Percentiles rank a stretch among this genome's conserved stretches.
Evolutionary conservation across 805 yeast genomes (phyloP).

Genomic region (Torulaspora franciscae): DNA sequence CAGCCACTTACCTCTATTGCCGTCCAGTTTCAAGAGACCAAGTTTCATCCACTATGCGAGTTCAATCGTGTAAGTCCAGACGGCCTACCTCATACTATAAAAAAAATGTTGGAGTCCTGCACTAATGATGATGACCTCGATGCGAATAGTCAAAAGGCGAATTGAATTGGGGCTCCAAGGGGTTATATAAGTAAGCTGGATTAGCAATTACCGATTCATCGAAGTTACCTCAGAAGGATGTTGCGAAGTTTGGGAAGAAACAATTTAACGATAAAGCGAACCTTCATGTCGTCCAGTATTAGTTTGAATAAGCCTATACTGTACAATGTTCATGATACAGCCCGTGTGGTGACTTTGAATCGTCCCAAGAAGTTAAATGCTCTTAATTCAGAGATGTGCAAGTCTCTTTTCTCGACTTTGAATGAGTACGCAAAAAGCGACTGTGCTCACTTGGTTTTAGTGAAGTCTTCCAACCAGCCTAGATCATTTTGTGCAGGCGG

Average conservation of each 20-base stretch:
- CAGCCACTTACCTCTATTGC: background rate
- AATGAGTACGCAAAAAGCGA: constrained; percentile 70
- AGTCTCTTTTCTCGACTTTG: constrained; percentile 64
- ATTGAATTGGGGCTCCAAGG: background rate
- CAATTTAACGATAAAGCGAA: constrained; percentile 3
- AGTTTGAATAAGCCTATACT: constrained; percentile 15
- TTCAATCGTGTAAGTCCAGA: background rate
- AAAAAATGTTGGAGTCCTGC: constrained; percentile 4
- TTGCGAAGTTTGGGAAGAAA: constrained; percentile 8
- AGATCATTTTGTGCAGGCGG: constrained; percentile 94
- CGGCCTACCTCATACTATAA: background rate
- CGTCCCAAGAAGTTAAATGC: constrained; percentile 84
- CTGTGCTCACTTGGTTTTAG: constrained; percentile 57
- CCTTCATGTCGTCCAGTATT: constrained; percentile 9
- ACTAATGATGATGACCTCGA: background rate
- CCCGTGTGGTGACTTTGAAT: constrained; percentile 72
- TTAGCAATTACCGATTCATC: background rate
- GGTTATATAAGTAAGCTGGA: background rate
- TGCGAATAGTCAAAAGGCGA: background rate
- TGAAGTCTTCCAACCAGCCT: constrained; percentile 48
- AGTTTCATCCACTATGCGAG: constrained; percentile 1
- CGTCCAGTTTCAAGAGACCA: background rate
- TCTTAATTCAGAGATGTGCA: constrained; percentile 68
- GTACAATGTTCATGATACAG: constrained; percentile 38
- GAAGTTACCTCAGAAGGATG: background rate